These are phyloP conservation scores for Chiua sp. DNA, from an alignment of 1,284 basidiomycete species.

Conservation along the genomic window DNA sequence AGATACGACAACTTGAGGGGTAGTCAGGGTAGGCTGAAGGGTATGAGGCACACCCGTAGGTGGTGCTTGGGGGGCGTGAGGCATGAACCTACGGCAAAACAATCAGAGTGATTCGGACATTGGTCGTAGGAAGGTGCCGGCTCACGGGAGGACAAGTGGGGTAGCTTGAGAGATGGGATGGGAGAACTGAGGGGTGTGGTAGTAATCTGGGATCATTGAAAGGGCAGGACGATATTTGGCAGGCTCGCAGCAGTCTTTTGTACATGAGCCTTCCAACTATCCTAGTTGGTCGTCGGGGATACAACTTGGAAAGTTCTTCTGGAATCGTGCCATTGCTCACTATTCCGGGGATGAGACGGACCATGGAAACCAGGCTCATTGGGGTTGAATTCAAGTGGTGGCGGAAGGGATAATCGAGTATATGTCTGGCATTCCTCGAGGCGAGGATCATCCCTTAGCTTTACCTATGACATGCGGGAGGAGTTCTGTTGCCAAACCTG, in stretches of 20 bases:
- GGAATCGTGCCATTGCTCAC: slow-evolving; percentile 1
- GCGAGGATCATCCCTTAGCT: background rate
- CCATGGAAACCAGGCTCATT: background rate
- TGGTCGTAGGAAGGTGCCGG: too few relatives aligned
- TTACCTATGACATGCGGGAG: background rate
- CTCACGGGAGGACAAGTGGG: background rate
- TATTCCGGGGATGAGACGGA: background rate
- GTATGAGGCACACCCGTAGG: background rate
- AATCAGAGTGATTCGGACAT: background rate
- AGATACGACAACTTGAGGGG: rapidly evolving
- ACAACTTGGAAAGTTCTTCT: slow-evolving; percentile 1
- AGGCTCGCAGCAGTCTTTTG: background rate
- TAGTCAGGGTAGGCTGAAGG: too few relatives aligned
- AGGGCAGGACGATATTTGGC: background rate
- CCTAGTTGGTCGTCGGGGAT: slow-evolving; percentile 4
- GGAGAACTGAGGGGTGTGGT: rapidly evolving
- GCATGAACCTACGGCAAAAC: background rate
- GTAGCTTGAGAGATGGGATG: background rate
- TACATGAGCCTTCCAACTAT: slow-evolving; percentile 16
- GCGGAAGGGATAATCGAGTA: background rate
- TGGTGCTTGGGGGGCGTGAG: background rate
- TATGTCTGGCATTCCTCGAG: background rate
- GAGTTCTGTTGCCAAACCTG: too few relatives aligned
- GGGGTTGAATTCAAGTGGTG: too few relatives aligned
- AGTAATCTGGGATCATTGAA: background rate